A percentile compares a stretch with the other conserved stretches of the same genome.
phyloP scores from a whole-genome alignment of 768 basidiomycete species.

The Mycena metata region DNA sequence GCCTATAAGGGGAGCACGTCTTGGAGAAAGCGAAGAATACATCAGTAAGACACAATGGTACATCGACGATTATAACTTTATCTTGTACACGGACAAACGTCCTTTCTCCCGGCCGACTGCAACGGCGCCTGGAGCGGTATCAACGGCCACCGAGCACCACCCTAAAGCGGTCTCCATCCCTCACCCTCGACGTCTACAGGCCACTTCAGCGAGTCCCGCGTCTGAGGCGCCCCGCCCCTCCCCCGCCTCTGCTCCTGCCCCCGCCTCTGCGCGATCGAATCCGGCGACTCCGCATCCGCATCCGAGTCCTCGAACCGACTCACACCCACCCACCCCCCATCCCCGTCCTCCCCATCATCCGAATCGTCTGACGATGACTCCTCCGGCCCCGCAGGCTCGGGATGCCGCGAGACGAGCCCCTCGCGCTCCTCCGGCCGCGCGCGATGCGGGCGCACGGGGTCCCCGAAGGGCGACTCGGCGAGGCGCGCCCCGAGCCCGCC shows the following conservation, averaged over 20 bases:
- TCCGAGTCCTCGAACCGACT: conserved; percentile 25
- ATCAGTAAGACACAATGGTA: too few relatives aligned
- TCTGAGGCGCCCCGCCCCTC: neutral
- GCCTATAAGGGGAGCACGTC: too few relatives aligned
- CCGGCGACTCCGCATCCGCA: conserved; percentile 12
- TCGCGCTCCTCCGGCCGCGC: conserved; percentile 26
- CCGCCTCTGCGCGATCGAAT: neutral
- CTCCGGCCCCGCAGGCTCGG: neutral
- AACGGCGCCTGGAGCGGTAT: too few relatives aligned
- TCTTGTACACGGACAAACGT: too few relatives aligned
- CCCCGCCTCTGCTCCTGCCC: neutral
- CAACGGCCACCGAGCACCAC: too few relatives aligned
- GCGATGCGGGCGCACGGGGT: conserved; percentile 25
- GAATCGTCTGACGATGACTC: conserved; percentile 4
- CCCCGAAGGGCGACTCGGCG: conserved; percentile 36
- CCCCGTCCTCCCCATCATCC: conserved; percentile 16
- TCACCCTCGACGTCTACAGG: conserved; percentile 37
- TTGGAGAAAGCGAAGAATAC: too few relatives aligned
- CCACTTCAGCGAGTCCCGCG: conserved; percentile 39
- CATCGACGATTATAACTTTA: too few relatives aligned
- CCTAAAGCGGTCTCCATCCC: conserved; percentile 35
- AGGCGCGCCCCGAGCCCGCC: conserved; percentile 27
- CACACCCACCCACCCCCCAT: conserved; percentile 31
- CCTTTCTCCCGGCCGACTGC: too few relatives aligned
- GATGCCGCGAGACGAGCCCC: conserved; percentile 16